Evolutionary conservation across 2,329 filamentous ascomycete species (phyloP).

Genomic region (Microdochium bolleyi): DNA sequence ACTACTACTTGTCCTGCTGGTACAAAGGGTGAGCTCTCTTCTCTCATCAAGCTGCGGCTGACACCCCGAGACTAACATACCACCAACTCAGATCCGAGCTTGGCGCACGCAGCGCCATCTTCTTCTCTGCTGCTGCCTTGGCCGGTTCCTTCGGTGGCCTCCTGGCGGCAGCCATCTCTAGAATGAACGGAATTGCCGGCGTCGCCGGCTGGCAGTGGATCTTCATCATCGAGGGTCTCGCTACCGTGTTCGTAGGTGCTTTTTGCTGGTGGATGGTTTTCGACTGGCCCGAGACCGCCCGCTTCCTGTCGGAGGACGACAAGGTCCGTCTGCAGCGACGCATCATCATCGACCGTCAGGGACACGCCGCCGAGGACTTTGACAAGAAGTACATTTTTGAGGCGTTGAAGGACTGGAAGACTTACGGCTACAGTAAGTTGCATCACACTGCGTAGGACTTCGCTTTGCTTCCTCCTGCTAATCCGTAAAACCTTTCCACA

Average conservation of each 20-base stretch:
- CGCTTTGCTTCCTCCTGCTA: slow-evolving; percentile 50
- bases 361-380: slow-evolving; percentile 70
- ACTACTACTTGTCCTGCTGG: slow-evolving; percentile 80
- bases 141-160: slow-evolving; percentile 73
- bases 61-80: background rate
- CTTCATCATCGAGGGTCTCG: slow-evolving; percentile 62
- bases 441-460: background rate
- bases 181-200: slow-evolving; percentile 57
- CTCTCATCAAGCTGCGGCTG: background rate
- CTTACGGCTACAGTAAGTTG: background rate
- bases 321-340: slow-evolving; percentile 65
- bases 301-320: slow-evolving; percentile 63
- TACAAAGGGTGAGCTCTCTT: slow-evolving; percentile 44
- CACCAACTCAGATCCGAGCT: slow-evolving; percentile 51
- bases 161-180: slow-evolving; percentile 61
- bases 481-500: background rate
- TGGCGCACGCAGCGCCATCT: slow-evolving; percentile 70
- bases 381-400: slow-evolving; percentile 64
- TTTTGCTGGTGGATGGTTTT: slow-evolving; percentile 71
- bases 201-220: slow-evolving; percentile 56
- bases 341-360: slow-evolving; percentile 63
- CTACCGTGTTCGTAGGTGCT: slow-evolving; percentile 61
- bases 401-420: slow-evolving; percentile 77
- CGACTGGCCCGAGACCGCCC: slow-evolving; percentile 73
- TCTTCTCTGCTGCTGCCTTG: slow-evolving; percentile 76